phyloP scores from a whole-genome alignment of 2,329 filamentous ascomycete genomes.

The Neoascochyta sp. region DNA sequence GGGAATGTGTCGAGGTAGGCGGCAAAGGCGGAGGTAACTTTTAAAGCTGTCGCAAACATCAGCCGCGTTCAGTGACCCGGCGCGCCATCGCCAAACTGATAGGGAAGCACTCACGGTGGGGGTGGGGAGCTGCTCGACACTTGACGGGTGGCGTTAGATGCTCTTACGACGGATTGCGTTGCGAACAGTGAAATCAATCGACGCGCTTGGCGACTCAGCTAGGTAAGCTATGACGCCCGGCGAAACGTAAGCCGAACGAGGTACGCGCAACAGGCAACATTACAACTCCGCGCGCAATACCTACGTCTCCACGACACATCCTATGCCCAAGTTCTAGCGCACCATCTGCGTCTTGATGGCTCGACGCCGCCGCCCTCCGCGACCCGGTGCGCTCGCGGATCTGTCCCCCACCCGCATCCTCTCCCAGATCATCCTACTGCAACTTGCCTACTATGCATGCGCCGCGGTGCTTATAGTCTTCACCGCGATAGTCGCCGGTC shows the following conservation, averaged over 20 bases:
- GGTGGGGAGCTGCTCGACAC: no score
- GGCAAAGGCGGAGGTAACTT: constrained; percentile 3
- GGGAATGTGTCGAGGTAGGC: constrained; percentile 8
- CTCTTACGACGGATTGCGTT: no score
- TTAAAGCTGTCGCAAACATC: constrained; percentile 7
- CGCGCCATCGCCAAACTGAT: background rate
- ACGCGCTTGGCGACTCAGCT: constrained; percentile 19
- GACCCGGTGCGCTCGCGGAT: constrained; percentile 63
- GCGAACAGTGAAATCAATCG: constrained; percentile 7
- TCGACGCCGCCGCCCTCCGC: constrained; percentile 59
- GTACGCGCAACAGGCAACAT: constrained; percentile 17
- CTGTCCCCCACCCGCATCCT: constrained; percentile 65
- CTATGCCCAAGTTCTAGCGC: constrained; percentile 17
- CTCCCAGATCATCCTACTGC: constrained; percentile 62
- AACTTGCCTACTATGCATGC: constrained; percentile 61
- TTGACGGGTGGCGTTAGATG: no score
- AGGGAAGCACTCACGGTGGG: background rate
- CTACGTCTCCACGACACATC: constrained; percentile 12
- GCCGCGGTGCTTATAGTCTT: constrained; percentile 63
- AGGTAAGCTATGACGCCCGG: constrained; percentile 18
- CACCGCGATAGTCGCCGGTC: constrained; percentile 63
- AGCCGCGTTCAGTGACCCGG: background rate
- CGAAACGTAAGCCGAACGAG: constrained; percentile 16
- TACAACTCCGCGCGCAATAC: constrained; percentile 1
- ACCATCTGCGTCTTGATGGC: constrained; percentile 42